Evolutionary conservation across 176 grass and related monocot species (phyloP), one percentile per base, ranked within the genome.

Genomic region (Leersia perrieri): DNA sequence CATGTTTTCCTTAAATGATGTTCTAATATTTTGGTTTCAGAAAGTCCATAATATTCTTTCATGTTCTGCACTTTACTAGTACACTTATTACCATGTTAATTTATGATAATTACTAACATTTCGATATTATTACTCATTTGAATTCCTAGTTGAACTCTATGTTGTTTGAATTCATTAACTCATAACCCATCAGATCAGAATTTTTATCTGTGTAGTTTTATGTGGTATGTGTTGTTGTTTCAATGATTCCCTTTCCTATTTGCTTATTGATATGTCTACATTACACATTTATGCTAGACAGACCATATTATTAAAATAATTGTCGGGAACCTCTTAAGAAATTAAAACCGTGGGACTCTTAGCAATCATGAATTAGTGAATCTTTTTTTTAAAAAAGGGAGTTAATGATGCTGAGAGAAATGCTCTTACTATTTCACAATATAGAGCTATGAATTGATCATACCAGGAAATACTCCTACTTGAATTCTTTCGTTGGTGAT

Each of bases 341-440:
- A 45, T 60, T 75, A 70, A 57, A 76, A 55, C 32, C 40, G 32
- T 51, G 39, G 40, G 44, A 32, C 55, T 60, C 53, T 42, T 10
- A 81, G 40, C 70, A 51, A 57, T 39, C 27, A 20, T 32, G 26
- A 76, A 71, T 82, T 76, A 76, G 64, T 22, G 40, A n/a, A n/a
- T n/a, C 66, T 41, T 12, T 41, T 12, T 11, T 11, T 1, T n/a
- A n/a, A n/a, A 41, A 39, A 39, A 39, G 5, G 36, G 5, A 39
- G 9, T 39, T 3, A 39, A 8, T 39, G 36, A 34, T 31, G 31
- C 30, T 34, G 2, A 14, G 36, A 70, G 39, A 57, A 81, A 23
- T 62, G 25, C 16, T 76, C 39, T 29, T n/a, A n/a, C n/a, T n/a
- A n/a, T n/a, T n/a, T n/a, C n/a, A n/a, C n/a, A n/a, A n/a, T n/a